Conservation (phyloP, 2,329 filamentous ascomycete species). For the Sarocladium oryzae region DNA sequence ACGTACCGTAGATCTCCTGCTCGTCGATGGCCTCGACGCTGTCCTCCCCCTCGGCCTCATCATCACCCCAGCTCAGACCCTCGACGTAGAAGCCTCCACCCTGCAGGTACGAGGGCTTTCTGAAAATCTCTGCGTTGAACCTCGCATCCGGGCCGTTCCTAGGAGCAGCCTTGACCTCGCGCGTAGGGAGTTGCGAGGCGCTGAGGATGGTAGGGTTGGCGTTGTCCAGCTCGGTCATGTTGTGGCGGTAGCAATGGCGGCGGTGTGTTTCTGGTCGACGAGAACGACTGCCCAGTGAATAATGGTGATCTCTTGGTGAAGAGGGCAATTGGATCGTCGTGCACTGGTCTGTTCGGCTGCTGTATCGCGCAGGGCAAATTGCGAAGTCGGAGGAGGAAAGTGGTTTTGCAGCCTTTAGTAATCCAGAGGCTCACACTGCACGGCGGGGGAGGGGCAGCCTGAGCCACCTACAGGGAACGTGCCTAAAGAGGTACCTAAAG, state of each 20-base stretch:
- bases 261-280: neutral
- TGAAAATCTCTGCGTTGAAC: constrained; percentile 40
- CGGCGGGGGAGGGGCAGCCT: too few relatives aligned
- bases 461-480: too few relatives aligned
- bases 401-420: too few relatives aligned
- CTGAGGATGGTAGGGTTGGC: constrained; percentile 92
- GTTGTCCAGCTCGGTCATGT: constrained; percentile 50
- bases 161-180: constrained; percentile 42
- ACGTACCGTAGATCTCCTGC: constrained; percentile 87
- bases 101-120: constrained; percentile 36
- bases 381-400: too few relatives aligned
- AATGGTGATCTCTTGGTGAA: too few relatives aligned
- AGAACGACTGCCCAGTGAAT: too few relatives aligned
- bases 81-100: constrained; percentile 31
- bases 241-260: constrained; percentile 2
- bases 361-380: too few relatives aligned
- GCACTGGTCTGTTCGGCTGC: too few relatives aligned
- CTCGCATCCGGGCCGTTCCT: constrained; percentile 41
- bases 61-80: constrained; percentile 22
- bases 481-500: too few relatives aligned
- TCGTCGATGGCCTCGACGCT: constrained; percentile 82
- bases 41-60: constrained; percentile 38
- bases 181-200: constrained; percentile 79
- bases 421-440: too few relatives aligned
- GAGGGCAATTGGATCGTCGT: too few relatives aligned